phyloP scores from a whole-genome alignment of 345 rosid species.

The Hirschfeldia incana region DNA sequence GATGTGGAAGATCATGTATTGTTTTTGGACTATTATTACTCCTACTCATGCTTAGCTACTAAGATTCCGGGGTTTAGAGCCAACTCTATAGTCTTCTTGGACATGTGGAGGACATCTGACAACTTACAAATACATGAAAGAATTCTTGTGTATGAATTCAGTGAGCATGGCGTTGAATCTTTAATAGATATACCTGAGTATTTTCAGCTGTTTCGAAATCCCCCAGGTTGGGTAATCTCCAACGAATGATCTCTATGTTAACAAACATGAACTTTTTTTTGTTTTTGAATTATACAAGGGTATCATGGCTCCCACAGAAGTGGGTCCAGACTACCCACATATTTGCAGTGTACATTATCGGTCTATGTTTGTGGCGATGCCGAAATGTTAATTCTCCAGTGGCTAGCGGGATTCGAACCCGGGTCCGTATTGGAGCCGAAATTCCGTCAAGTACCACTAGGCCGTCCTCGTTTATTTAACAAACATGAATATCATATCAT shows the following conservation, averaged over 20 bases:
- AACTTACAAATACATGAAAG: no score
- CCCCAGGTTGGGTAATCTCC: background rate
- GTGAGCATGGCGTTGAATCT: background rate
- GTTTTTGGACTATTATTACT: constrained; percentile 8
- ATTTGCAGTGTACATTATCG: no score
- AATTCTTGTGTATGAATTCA: background rate
- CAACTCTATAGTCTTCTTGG: background rate
- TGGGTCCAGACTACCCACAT: no score
- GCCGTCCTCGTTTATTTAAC: no score
- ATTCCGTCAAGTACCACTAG: no score
- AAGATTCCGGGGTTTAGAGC: constrained; percentile 14
- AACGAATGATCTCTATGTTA: background rate
- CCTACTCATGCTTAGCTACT: constrained; percentile 22
- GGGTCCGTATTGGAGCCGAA: no score
- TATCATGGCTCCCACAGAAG: no score
- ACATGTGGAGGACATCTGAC: background rate
- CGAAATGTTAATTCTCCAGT: no score
- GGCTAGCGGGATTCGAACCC: no score
- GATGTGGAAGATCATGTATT: constrained; percentile 8
- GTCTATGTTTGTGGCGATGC: no score
- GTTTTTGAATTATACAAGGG: no score
- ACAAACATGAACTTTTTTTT: background rate
- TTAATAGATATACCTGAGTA: background rate
- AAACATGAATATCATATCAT: no score
- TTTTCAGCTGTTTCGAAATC: background rate